These are phyloP conservation scores for Psilocybe cubensis DNA, from an alignment of 768 basidiomycete species.

Conservation along the genomic window DNA sequence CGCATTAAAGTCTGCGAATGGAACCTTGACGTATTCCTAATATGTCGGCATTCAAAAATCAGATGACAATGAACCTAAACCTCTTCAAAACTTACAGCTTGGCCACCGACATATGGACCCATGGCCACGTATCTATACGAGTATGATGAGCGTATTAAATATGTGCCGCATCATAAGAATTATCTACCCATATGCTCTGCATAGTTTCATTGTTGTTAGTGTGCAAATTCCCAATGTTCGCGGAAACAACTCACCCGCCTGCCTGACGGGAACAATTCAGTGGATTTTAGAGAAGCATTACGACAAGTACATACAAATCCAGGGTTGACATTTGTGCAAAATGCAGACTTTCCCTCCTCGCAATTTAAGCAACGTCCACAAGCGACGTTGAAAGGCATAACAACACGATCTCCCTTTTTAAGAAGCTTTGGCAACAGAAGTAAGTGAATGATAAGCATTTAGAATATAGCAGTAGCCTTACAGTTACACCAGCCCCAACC, in stretches of 20 bases:
- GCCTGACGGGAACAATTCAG: constrained; percentile 31
- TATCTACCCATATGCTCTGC: constrained; percentile 57
- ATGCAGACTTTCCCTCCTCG: constrained; percentile 54
- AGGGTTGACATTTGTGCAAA: constrained; percentile 61
- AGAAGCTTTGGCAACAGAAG: constrained; percentile 35
- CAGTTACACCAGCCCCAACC: constrained; percentile 47
- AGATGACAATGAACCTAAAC: neutral
- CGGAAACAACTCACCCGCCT: constrained; percentile 40
- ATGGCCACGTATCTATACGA: constrained; percentile 52
- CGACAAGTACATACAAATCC: constrained; percentile 47
- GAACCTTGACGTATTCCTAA: constrained; percentile 59
- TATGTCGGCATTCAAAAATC: neutral
- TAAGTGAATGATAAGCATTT: neutral
- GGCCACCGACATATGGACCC: constrained; percentile 59
- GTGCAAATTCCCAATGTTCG: neutral
- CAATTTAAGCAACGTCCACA: constrained; percentile 63
- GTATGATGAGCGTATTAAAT: neutral
- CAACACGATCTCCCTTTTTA: constrained; percentile 61
- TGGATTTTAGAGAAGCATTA: neutral
- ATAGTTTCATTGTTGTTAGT: neutral
- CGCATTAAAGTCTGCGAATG: constrained; percentile 61
- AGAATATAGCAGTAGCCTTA: constrained; percentile 21
- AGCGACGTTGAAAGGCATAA: constrained; percentile 63
- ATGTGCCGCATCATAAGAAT: neutral
- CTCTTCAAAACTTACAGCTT: constrained; percentile 40